phyloP scores from a whole-genome alignment of 2,329 filamentous ascomycete species.

The Sarocladium oryzae region DNA sequence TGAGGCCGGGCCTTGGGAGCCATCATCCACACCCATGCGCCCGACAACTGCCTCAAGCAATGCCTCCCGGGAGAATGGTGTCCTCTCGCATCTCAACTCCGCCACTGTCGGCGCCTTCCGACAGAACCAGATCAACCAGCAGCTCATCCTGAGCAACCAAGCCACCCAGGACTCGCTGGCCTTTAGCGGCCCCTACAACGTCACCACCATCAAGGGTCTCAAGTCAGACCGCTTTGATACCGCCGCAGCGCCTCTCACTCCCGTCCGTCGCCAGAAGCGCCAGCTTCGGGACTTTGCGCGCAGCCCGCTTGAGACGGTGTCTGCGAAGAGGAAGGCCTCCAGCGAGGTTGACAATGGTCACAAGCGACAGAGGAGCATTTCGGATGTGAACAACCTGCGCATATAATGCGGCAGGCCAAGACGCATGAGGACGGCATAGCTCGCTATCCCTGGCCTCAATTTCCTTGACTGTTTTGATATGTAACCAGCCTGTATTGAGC shows the following conservation, averaged over 20 bases:
- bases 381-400: constrained; percentile 44
- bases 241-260: constrained; percentile 62
- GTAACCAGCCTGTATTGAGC: not conserved
- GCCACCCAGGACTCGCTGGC: constrained; percentile 57
- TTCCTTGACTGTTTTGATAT: not conserved
- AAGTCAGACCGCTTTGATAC: constrained; percentile 60
- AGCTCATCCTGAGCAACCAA: constrained; percentile 53
- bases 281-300: constrained; percentile 34
- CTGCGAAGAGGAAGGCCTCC: constrained; percentile 51
- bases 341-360: constrained; percentile 36
- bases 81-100: constrained; percentile 53
- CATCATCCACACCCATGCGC: constrained; percentile 45
- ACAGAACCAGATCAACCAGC: constrained; percentile 56
- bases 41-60: constrained; percentile 43
- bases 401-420: constrained; percentile 28
- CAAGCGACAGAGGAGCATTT: constrained; percentile 54
- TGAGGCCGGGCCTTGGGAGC: constrained; percentile 44
- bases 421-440: constrained; percentile 10
- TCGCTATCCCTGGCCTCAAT: constrained; percentile 10
- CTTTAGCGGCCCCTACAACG: constrained; percentile 53
- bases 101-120: constrained; percentile 75
- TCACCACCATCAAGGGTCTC: constrained; percentile 55
- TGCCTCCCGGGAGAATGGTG: constrained; percentile 21
- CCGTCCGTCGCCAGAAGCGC: constrained; percentile 53
- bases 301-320: constrained; percentile 42